These are phyloP conservation scores for Paraconiothyrium sp. DNA, from an alignment of 2,329 filamentous ascomycete species.

Conservation along the genomic window DNA sequence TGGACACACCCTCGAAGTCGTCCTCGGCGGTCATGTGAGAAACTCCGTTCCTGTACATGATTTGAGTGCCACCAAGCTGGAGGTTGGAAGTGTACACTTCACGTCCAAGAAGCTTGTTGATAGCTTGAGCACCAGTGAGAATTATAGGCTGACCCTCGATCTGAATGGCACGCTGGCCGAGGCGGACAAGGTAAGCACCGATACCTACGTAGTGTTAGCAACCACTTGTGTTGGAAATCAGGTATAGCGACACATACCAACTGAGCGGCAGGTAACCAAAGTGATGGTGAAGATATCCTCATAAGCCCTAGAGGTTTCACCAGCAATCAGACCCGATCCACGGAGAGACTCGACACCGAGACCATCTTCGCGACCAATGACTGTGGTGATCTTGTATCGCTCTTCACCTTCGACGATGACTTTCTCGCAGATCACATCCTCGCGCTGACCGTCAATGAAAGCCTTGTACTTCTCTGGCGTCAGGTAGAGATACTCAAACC, in stretches of 20 bases:
- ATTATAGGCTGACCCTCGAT: constrained; percentile 99
- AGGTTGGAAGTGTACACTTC: constrained; percentile 99
- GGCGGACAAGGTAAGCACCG: constrained; percentile 96
- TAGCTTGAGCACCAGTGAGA: constrained; percentile 92
- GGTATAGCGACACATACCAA: constrained; percentile 66
- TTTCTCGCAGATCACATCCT: constrained; percentile 87
- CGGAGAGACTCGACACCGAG: constrained; percentile 97
- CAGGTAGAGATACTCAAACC: constrained; percentile 97
- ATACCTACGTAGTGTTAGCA: constrained; percentile 71
- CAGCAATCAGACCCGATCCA: constrained; percentile 96
- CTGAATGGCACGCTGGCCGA: constrained; percentile 97
- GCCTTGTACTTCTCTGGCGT: constrained; percentile 85
- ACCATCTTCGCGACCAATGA: constrained; percentile 92
- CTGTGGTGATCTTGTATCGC: constrained; percentile 91
- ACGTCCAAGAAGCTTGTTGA: constrained; percentile 97
- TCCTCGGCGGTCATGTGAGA: constrained; percentile 98
- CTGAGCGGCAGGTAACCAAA: constrained; percentile 95
- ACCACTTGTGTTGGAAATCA: constrained; percentile 18
- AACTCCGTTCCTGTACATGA: constrained; percentile 99
- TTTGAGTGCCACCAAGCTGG: constrained; percentile 99
- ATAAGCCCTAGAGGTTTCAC: constrained; percentile 95
- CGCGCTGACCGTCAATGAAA: constrained; percentile 79
- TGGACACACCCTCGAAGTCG: constrained; percentile 96
- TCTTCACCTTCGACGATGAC: constrained; percentile 87
- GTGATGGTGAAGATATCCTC: constrained; percentile 99